Base-by-base conservation (phyloP, 1,284 basidiomycete species). In the Clitocybe nebularis region DNA sequence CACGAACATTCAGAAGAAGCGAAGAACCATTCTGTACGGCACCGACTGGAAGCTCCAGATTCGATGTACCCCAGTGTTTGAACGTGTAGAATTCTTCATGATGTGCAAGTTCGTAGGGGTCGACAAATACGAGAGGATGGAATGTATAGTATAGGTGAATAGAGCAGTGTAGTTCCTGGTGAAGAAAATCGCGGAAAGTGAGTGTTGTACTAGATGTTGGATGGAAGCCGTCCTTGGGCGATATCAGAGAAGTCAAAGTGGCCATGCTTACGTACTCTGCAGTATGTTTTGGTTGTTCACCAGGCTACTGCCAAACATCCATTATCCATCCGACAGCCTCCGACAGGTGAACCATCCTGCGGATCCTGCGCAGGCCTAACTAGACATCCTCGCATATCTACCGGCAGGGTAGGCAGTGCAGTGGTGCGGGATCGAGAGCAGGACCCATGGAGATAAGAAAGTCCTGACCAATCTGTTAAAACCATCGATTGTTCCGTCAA, bases 91-190 rank as follows among this genome's bases (percentile, higher is more conserved):
- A 64, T 11, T 62, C 60, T 5, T 66, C 64, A 35, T 69, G 60
- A 44, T 75, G 69, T 7, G 60, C 61, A 25, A 78, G 69, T 50
- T 79, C 76, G 53, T 77, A 75, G 4, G 67, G 69, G 54, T 78
- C 75, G 35, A 71, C 65, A 52, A 77, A 76, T 28, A 75, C 50
- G 22, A 69, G 57, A 0, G 70, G 64, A 2, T 72, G 72, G 13
- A 78, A 62, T 3, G 53, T 51, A 53, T 66, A 68, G 28, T 66
- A 56, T 4, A 77, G 56, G 46, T 73, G 59, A 1, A 72, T 52
- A 10, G 63, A 49, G 52, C 71, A 76, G n/a, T 50, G 30, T 26
- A 48, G 40, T 11, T 38, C 7, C 16, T 19, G 26, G 10, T 46
- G 16, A 1, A 40, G 19, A 6, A 50, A 10, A n/a, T n/a, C n/a